phyloP scores from a whole-genome alignment of 306 rosid species.

The Urtica urens region DNA sequence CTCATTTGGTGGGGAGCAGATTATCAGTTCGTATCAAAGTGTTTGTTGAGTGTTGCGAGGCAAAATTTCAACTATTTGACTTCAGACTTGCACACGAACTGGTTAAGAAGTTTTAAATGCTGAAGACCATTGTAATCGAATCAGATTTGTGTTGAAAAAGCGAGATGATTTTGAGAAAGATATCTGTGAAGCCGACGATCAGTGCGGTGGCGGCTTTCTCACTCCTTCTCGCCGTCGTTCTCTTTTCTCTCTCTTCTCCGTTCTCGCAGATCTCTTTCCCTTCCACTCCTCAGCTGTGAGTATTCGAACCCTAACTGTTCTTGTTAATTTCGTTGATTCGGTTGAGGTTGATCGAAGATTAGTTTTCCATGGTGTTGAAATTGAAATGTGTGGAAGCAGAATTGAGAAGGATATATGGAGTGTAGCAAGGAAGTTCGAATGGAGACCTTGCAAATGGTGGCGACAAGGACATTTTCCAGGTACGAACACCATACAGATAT shows the following conservation, averaged over 20 bases:
- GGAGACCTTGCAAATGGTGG: constrained; percentile 99
- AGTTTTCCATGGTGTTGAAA: neutral
- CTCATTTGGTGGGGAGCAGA: too few species aligned
- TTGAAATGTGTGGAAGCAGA: constrained; percentile 32
- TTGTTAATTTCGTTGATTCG: neutral
- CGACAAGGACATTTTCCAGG: constrained; percentile 47
- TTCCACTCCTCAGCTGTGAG: constrained; percentile 27
- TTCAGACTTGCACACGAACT: too few species aligned
- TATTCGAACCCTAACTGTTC: neutral
- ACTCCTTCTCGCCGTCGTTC: constrained; percentile 26
- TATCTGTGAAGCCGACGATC: constrained; percentile 57
- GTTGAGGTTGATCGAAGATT: too few species aligned
- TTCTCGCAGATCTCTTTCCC: constrained; percentile 24
- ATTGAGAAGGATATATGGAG: constrained; percentile 56
- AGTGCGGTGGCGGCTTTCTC: constrained; percentile 33
- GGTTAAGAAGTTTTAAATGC: too few species aligned
- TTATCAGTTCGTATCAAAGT: too few species aligned
- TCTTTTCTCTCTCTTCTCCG: constrained; percentile 36
- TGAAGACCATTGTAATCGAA: too few species aligned
- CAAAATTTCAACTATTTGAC: too few species aligned
- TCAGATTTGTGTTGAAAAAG: neutral
- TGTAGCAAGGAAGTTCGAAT: constrained; percentile 55
- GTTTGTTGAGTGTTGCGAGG: too few species aligned
- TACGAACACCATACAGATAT: constrained; percentile 8
- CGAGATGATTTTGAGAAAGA: constrained; percentile 36